Percentiles rank a stretch among this genome's conserved stretches.
Conservation (phyloP, 768 basidiomycete species). For the Tricholomella constricta region DNA sequence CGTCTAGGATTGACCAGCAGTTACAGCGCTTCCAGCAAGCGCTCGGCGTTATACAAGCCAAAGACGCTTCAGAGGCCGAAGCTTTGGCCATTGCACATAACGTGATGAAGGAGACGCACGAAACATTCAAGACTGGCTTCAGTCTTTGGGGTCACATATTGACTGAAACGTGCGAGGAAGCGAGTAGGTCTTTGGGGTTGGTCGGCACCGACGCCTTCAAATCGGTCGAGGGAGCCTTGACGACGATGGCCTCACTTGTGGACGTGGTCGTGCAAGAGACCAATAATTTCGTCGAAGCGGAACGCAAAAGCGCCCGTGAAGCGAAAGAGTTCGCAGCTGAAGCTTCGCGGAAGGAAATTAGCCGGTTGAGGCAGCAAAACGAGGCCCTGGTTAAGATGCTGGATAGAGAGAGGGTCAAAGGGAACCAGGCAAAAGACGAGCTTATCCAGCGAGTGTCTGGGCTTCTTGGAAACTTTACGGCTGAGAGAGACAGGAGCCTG, state of each 20-base stretch:
- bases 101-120: conserved; percentile 53
- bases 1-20: conserved; percentile 58
- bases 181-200: conserved; percentile 49
- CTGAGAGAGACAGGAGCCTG: conserved; percentile 67
- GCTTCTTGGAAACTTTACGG: conserved; percentile 70
- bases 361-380: conserved; percentile 72
- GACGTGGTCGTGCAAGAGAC: conserved; percentile 63
- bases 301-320: conserved; percentile 52
- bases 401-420: conserved; percentile 63
- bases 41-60: conserved; percentile 54
- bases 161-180: conserved; percentile 45
- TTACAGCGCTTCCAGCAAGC: conserved; percentile 54
- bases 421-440: conserved; percentile 70
- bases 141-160: conserved; percentile 58
- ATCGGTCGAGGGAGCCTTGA: conserved; percentile 60
- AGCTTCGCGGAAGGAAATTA: conserved; percentile 54
- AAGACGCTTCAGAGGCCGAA: conserved; percentile 56
- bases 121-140: conserved; percentile 54
- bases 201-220: conserved; percentile 46
- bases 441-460: conserved; percentile 74
- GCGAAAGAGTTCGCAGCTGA: conserved; percentile 50
- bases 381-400: conserved; percentile 59
- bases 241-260: conserved; percentile 57
- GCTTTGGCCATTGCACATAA: conserved; percentile 50
- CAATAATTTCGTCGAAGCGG: conserved; percentile 54